A percentile compares a stretch with the other conserved stretches of the same genome.
Evolutionary conservation across 2,329 filamentous ascomycete genomes (phyloP).

Genomic region (Phaeosphaeriaceae sp.): DNA sequence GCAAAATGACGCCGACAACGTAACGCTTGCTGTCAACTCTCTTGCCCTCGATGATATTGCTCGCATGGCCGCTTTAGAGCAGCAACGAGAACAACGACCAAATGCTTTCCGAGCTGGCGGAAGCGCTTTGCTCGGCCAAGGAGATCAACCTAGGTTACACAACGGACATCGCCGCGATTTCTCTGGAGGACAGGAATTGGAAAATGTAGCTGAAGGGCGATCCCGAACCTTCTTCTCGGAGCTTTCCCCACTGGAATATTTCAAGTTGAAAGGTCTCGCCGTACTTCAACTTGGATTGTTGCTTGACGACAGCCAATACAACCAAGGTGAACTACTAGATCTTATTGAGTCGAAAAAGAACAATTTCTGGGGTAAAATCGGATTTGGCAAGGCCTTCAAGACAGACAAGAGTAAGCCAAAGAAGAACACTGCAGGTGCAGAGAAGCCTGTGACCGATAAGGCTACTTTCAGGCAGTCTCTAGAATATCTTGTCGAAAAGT

Average conservation of each 20-base stretch:
- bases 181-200: slow-evolving; percentile 59
- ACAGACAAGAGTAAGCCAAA: slow-evolving; percentile 76
- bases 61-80: slow-evolving; percentile 91
- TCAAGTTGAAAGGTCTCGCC: slow-evolving; percentile 93
- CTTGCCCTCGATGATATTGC: slow-evolving; percentile 96
- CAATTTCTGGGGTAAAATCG: slow-evolving; percentile 98
- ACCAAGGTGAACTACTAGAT: slow-evolving; percentile 88
- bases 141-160: slow-evolving; percentile 68
- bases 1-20: slow-evolving; percentile 73
- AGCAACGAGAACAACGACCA: slow-evolving; percentile 87
- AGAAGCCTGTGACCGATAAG: slow-evolving; percentile 60
- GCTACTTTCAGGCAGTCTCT: slow-evolving; percentile 90
- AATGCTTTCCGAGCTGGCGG: slow-evolving; percentile 79
- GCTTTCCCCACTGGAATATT: slow-evolving; percentile 92
- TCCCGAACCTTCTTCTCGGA: slow-evolving; percentile 93
- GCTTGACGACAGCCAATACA: slow-evolving; percentile 87
- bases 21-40: slow-evolving; percentile 89
- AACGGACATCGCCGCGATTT: slow-evolving; percentile 73
- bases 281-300: slow-evolving; percentile 94
- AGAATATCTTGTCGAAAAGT: slow-evolving; percentile 87
- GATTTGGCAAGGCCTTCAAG: slow-evolving; percentile 94
- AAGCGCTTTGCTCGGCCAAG: slow-evolving; percentile 69
- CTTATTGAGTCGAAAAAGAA: slow-evolving; percentile 93
- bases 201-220: slow-evolving; percentile 60
- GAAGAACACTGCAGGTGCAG: slow-evolving; percentile 69